These are phyloP conservation scores for Acacia melanoxylon DNA, from an alignment of 306 rosid genomes.

Conservation along the genomic window DNA sequence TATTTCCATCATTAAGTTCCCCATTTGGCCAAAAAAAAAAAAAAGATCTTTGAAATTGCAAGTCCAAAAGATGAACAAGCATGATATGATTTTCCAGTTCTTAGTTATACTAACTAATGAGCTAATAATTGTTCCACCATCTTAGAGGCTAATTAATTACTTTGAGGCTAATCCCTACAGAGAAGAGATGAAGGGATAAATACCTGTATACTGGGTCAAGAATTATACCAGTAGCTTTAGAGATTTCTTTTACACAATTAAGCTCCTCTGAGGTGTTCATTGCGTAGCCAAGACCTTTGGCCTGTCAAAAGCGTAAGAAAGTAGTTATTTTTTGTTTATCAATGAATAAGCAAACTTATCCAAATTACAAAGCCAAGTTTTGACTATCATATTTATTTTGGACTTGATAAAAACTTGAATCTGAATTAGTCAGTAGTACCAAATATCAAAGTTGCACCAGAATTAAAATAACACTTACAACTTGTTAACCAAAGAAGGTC, in stretches of 20 bases:
- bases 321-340: conserved; percentile 24
- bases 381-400: conserved; percentile 13
- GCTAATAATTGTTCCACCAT: neutral
- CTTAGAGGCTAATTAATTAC: conserved; percentile 8
- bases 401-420: neutral
- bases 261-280: conserved; percentile 86
- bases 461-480: conserved; percentile 6
- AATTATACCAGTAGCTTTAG: conserved; percentile 79
- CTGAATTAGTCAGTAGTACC: neutral
- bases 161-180: conserved; percentile 13
- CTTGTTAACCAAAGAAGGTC: conserved; percentile 5
- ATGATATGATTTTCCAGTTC: neutral
- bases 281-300: conserved; percentile 93
- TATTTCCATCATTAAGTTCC: neutral
- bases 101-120: neutral
- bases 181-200: conserved; percentile 16
- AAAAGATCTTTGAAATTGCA: neutral
- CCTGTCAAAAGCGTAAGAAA: conserved; percentile 48
- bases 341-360: conserved; percentile 20
- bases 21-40: too few species aligned
- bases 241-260: conserved; percentile 68
- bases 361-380: conserved; percentile 11
- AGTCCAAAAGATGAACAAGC: neutral
- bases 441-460: neutral
- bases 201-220: conserved; percentile 97